Percentiles rank a stretch among this genome's conserved stretches.
Conservation (phyloP, 2,329 filamentous ascomycete species). For the Colletotrichum abscissum region DNA sequence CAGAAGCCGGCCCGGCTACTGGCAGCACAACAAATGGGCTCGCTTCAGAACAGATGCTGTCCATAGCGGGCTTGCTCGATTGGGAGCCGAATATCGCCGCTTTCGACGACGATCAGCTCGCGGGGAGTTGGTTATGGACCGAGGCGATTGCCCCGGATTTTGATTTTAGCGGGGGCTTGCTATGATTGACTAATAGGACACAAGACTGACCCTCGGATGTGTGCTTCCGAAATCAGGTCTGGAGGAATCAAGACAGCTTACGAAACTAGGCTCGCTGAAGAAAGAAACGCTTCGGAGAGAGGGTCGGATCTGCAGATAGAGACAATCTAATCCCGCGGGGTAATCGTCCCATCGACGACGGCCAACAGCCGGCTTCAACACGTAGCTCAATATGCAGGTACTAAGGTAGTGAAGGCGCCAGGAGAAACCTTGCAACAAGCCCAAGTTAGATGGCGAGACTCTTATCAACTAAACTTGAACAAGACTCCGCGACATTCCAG, state of each 20-base stretch:
- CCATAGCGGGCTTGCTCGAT: conserved; percentile 7
- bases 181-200: background rate
- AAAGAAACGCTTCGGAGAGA: too few relatives aligned
- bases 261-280: background rate
- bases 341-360: background rate
- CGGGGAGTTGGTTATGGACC: conserved; percentile 1
- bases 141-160: background rate
- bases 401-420: background rate
- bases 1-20: background rate
- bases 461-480: background rate
- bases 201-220: background rate
- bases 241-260: background rate
- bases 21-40: conserved; percentile 8
- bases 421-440: background rate
- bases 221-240: background rate
- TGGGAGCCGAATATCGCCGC: background rate
- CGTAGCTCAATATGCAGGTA: too few relatives aligned
- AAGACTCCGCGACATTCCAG: background rate
- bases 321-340: background rate
- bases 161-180: background rate
- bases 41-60: conserved; percentile 10
- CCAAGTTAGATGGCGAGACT: background rate
- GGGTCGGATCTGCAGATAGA: too few relatives aligned
- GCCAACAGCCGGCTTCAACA: too few relatives aligned
- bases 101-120: background rate